Conservation (phyloP, 495 filamentous ascomycete species). For the Xylaria curta region DNA sequence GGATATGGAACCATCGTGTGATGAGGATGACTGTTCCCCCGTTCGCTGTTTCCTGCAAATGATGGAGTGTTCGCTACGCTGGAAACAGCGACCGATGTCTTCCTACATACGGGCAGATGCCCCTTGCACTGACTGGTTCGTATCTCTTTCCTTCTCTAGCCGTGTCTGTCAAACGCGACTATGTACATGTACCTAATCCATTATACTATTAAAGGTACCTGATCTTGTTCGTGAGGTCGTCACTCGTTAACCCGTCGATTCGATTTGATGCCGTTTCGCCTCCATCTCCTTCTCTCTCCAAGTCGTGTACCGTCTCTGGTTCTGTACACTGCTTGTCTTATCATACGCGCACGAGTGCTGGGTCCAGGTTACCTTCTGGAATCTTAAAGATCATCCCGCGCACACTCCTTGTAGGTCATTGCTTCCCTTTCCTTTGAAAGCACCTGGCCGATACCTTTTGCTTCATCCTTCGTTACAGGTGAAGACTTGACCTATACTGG, state of each 20-base stretch:
- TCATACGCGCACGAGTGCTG: background rate
- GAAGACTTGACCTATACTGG: slow-evolving; percentile 3
- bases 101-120: background rate
- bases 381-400: slow-evolving; percentile 16
- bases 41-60: slow-evolving; percentile 6
- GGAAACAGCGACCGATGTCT: background rate
- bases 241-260: slow-evolving; percentile 2
- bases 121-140: background rate
- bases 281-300: background rate
- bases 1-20: background rate
- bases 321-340: background rate
- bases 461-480: slow-evolving; percentile 15
- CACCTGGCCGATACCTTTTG: background rate
- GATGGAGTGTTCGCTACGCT: background rate
- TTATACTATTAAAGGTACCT: background rate
- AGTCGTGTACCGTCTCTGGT: background rate
- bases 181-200: no score
- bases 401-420: slow-evolving; percentile 18
- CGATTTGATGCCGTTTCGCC: background rate
- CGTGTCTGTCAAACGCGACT: slow-evolving; percentile 12
- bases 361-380: slow-evolving; percentile 16
- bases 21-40: background rate
- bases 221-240: background rate
- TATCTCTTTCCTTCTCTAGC: slow-evolving; percentile 6
- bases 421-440: background rate